A percentile compares a stretch with the other conserved stretches of the same genome.
phyloP scores from a whole-genome alignment of 2,329 filamentous ascomycete species.

The Fusarium burgessii region DNA sequence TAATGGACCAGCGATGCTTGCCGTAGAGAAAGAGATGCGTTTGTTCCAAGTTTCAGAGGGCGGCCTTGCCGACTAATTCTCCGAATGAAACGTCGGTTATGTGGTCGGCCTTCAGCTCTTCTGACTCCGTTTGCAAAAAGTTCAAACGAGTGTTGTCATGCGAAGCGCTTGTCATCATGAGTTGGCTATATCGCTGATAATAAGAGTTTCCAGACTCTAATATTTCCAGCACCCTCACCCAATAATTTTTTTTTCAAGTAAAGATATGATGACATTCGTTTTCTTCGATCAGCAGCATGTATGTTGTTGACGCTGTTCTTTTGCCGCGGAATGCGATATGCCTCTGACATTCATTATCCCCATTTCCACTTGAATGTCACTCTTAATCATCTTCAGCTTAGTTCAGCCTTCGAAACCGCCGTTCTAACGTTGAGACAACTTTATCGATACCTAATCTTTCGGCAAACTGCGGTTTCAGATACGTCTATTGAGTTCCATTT shows the following conservation, averaged over 20 bases:
- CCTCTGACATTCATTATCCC: background rate
- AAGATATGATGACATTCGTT: background rate
- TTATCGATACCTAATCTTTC: background rate
- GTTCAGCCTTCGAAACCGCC: background rate
- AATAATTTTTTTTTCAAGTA: background rate
- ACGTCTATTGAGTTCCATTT: background rate
- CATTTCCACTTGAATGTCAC: background rate
- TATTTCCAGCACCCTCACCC: background rate
- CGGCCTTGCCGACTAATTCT: slow-evolving; percentile 25
- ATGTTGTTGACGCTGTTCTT: background rate
- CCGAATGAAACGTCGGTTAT: slow-evolving; percentile 34
- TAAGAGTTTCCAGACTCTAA: background rate
- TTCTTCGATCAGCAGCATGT: background rate
- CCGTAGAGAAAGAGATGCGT: slow-evolving; percentile 3
- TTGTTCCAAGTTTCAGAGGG: slow-evolving; percentile 5
- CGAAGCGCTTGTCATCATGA: slow-evolving; percentile 3
- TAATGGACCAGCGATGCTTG: slow-evolving; percentile 20
- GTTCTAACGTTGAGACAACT: background rate
- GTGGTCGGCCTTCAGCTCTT: slow-evolving; percentile 7
- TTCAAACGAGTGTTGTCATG: slow-evolving; percentile 15
- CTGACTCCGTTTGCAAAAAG: background rate
- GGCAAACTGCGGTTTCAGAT: background rate
- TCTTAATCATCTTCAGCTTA: background rate
- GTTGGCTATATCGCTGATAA: background rate
- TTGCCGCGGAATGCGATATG: background rate